Conservation (phyloP, 306 rosid species). For the Rubus idaeus region DNA sequence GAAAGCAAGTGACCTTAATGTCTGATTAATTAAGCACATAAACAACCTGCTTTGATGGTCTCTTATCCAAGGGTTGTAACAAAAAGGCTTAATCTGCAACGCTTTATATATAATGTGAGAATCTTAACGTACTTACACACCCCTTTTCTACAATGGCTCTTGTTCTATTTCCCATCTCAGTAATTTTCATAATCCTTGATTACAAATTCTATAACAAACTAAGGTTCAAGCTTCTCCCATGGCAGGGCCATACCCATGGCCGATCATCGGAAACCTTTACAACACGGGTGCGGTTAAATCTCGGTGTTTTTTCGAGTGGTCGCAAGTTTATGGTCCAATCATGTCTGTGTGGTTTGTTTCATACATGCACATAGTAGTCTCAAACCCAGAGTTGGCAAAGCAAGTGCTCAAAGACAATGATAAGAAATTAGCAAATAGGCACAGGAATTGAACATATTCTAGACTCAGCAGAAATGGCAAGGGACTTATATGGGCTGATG, state of each 20-base stretch:
- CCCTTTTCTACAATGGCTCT: constrained; percentile 16
- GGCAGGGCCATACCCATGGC: constrained; percentile 77
- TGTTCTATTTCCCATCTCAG: constrained; percentile 20
- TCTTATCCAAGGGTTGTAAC: not conserved
- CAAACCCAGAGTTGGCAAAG: constrained; percentile 61
- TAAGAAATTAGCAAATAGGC: constrained; percentile 66
- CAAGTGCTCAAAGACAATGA: constrained; percentile 79
- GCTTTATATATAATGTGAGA: not conserved
- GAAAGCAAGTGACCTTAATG: not conserved
- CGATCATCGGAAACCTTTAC: constrained; percentile 78
- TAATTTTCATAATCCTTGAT: constrained; percentile 33
- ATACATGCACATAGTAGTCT: constrained; percentile 60
- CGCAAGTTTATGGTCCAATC: constrained; percentile 71
- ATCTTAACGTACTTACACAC: not conserved
- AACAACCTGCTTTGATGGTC: not conserved
- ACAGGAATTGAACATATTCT: constrained; percentile 52
- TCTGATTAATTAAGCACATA: not conserved
- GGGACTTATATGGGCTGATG: constrained; percentile 91
- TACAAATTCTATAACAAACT: constrained; percentile 42
- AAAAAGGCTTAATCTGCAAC: not conserved
- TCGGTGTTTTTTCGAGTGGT: constrained; percentile 80
- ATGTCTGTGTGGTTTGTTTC: constrained; percentile 93
- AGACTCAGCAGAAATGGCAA: constrained; percentile 68
- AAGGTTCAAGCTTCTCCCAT: constrained; percentile 75
- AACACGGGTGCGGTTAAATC: constrained; percentile 68